Evolutionary conservation across 306 rosid genomes (phyloP), one percentile per base, ranked within the genome.

Genomic region (Canavalia ensiformis): DNA sequence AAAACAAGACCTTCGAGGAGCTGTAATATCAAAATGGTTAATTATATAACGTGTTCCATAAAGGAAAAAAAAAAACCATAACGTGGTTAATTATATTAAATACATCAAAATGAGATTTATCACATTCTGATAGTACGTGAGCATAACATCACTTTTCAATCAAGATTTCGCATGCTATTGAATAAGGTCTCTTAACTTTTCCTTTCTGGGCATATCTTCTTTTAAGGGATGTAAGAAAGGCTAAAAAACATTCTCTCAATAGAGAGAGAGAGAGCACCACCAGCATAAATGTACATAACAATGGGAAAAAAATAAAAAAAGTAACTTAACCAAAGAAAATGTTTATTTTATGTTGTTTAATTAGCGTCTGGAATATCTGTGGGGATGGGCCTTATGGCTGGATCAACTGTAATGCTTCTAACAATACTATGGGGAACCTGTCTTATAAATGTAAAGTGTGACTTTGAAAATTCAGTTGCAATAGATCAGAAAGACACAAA

Each of bases 321-420:
- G 39, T 41, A 62, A 63, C 34, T 69, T 4, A 56, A 60, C 5
- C 62, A 82, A 73, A 68, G 25, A 76, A 59, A 30, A 7, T 18
- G 2, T 6, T 44, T n/a, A 46, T 18, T 49, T 60, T 72, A 39
- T 60, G 62, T 49, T 51, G 39, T 42, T 62, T 29, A 39, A 59
- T 71, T 79, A 92, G 97, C 90, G 69, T 92, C 97, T 28, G 91
- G 90, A 51, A 89, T 92, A 45, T 90, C 94, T 5, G 91, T 90
- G 42, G 97, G 25, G 25, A 18, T 18, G 25, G 25, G 25, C 25
- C 25, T 18, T 18, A 18, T 18, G 25, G 25, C 25, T 18, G 94
- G 81, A 45, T 90, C 97, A 50, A 88, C 91, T 74, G 94, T 90
- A n/a, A 82, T 92, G 94, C 94, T 18, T 18, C 25, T 18, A 18